A percentile compares a stretch with the other conserved stretches of the same genome.
These are phyloP conservation scores for Cladophialophora psammophila DNA, from an alignment of 2,329 filamentous ascomycete genomes.

Conservation along the genomic window DNA sequence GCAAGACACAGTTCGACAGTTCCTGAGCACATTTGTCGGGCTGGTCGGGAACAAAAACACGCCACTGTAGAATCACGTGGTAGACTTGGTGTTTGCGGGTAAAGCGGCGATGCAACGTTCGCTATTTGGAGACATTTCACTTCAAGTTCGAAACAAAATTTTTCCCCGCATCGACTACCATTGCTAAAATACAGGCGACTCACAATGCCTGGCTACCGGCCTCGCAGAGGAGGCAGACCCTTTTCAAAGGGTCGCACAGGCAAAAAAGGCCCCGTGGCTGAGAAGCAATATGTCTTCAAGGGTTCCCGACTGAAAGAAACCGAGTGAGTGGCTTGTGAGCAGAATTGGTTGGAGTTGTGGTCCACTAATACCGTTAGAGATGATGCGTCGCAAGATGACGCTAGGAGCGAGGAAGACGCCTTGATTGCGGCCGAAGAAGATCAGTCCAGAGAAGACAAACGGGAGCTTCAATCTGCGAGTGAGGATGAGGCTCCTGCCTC, in stretches of 20 bases:
- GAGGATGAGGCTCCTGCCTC: conserved; percentile 31
- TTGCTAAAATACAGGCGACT: neutral
- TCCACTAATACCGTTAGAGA: conserved; percentile 30
- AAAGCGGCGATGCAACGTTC: neutral
- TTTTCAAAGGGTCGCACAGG: conserved; percentile 46
- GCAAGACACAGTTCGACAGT: no score
- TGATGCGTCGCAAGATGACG: conserved; percentile 15
- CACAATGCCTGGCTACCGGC: conserved; percentile 27
- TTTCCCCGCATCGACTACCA: conserved; percentile 15
- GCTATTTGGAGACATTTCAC: neutral
- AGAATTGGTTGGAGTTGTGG: neutral
- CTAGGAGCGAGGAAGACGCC: conserved; percentile 14
- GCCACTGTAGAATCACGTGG: neutral
- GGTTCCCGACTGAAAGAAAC: conserved; percentile 50
- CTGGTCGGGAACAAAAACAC: no score
- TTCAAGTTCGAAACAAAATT: conserved; percentile 10
- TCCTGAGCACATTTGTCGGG: no score
- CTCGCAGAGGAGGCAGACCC: conserved; percentile 40
- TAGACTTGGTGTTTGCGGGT: neutral
- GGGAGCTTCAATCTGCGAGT: conserved; percentile 22
- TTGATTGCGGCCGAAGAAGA: conserved; percentile 10
- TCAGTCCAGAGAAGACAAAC: neutral
- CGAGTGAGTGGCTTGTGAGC: conserved; percentile 43
- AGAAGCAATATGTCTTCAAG: conserved; percentile 46
- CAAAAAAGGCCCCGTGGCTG: conserved; percentile 34